phyloP scores from a whole-genome alignment of 2,329 filamentous ascomycete species.

The Fusarium lateritium region DNA sequence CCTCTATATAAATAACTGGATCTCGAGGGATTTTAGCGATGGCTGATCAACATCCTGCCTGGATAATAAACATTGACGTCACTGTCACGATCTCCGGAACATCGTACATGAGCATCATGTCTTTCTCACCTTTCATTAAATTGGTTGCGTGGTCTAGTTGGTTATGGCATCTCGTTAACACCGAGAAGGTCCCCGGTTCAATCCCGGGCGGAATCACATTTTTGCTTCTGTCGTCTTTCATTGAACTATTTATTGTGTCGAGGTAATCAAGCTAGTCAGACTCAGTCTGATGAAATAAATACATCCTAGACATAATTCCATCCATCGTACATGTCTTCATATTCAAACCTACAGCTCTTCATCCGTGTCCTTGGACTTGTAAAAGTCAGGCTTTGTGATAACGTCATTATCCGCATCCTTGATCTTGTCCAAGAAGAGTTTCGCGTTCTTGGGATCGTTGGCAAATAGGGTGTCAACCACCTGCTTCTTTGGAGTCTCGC shows the following conservation, averaged over 20 bases:
- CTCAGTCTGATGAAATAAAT: too few species aligned
- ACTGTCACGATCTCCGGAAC: too few species aligned
- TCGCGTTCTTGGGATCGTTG: slow-evolving; percentile 71
- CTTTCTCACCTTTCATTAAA: too few species aligned
- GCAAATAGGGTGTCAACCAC: slow-evolving; percentile 77
- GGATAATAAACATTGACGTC: too few species aligned
- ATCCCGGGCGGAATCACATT: background rate
- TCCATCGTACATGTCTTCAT: too few species aligned
- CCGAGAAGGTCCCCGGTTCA: background rate
- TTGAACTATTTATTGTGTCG: background rate
- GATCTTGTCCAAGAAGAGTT: slow-evolving; percentile 74
- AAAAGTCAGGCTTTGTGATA: slow-evolving; percentile 57
- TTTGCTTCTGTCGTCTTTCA: rapidly evolving
- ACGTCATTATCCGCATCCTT: slow-evolving; percentile 73
- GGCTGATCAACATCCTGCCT: too few species aligned
- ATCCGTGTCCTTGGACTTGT: background rate
- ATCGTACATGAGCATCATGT: too few species aligned
- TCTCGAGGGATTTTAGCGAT: too few species aligned
- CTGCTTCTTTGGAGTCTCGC: slow-evolving; percentile 77
- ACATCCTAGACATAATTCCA: too few species aligned
- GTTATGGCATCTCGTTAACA: background rate
- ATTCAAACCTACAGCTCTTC: slow-evolving; percentile 8
- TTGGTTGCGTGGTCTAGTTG: background rate
- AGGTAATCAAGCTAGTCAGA: background rate
- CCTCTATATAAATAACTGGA: too few species aligned